Base-by-base conservation (phyloP, 345 rosid species). In the Fremontodendron californicum region DNA sequence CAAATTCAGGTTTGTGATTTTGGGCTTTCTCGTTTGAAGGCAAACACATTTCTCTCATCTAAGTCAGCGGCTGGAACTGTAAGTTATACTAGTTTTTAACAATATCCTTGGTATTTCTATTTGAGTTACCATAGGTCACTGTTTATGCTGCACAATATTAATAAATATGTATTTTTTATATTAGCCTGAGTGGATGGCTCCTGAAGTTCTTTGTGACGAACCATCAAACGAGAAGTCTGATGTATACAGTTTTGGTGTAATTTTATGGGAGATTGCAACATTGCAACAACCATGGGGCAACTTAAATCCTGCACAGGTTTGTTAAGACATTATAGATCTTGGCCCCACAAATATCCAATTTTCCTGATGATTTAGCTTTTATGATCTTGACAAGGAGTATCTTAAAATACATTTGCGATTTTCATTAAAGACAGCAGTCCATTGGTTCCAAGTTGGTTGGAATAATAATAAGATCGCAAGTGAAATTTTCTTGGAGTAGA, bases 161-260 rank as follows among this genome's bases (percentile, higher is more conserved):
- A 71, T 45, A 19, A 55, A 5, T 29, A 60, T 63, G 33, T 71
- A 57, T 35, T 77, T 77, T 49, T 74, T 73, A 35, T 84, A 65
- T 80, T 84, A 95, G 99, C 98, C 99, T 62, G 99, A 93, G 85
- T 95, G 99, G 99, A 95, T 95, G 99, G 99, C 99, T 80, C 99
- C 99, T 43, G 99, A 95, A 88, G 99, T 95, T 75, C 91, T 95
- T 13, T 89, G 99, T 42, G 99, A 95, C 77, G 99, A 95, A 80
- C 98, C 88, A 74, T 95, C 99, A 71, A 95, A 95, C 79, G 99
- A 95, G 64, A 95, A 95, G 78, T 92, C 99, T 21, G 99, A 96
- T 58, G 82, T 96, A 57, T 96, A 96, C 85, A 96, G 99, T 83
- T 96, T 96, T 76, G 99, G 99, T 58, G 89, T 96, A 45, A 96